Percentiles rank a stretch among this genome's conserved stretches.
Conservation (phyloP, 1,284 basidiomycete species). For the Exsudoporus floridanus region DNA sequence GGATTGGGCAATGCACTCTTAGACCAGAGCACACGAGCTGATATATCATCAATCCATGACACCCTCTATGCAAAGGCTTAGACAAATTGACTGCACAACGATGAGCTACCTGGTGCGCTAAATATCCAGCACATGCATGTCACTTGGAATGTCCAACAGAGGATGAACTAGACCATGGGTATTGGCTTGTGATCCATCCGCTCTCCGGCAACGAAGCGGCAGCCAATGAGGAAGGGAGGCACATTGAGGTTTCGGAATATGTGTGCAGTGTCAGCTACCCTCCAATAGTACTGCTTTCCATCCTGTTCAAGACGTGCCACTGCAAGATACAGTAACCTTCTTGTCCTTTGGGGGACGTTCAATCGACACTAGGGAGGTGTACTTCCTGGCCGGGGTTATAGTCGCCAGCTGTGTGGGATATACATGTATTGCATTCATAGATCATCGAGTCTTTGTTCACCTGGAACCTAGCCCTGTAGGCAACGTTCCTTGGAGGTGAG, state of each 20-base stretch:
- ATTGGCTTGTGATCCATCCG: not conserved
- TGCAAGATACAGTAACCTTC: constrained; percentile 1
- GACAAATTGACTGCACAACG: not conserved
- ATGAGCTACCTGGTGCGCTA: not conserved
- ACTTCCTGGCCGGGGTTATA: constrained; percentile 52
- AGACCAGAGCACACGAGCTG: not conserved
- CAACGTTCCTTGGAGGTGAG: constrained; percentile 57
- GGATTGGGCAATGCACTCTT: constrained; percentile 48
- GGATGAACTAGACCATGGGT: not conserved
- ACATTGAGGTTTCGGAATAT: not conserved
- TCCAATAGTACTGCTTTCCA: not conserved
- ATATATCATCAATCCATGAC: not conserved
- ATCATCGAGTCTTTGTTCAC: not conserved
- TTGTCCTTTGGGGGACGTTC: not conserved
- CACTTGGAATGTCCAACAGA: not conserved
- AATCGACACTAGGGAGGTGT: not conserved
- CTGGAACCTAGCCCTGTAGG: constrained; percentile 55
- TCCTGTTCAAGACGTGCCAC: not conserved
- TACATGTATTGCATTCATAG: constrained; percentile 37
- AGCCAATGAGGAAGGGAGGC: constrained; percentile 4
- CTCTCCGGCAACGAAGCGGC: too few species aligned
- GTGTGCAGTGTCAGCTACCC: too few species aligned
- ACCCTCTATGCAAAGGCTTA: not conserved
- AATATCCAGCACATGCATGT: not conserved
- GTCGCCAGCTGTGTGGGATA: constrained; percentile 68